phyloP scores from a whole-genome alignment of 805 yeast genomes.

The Lipomyces yamadae region DNA sequence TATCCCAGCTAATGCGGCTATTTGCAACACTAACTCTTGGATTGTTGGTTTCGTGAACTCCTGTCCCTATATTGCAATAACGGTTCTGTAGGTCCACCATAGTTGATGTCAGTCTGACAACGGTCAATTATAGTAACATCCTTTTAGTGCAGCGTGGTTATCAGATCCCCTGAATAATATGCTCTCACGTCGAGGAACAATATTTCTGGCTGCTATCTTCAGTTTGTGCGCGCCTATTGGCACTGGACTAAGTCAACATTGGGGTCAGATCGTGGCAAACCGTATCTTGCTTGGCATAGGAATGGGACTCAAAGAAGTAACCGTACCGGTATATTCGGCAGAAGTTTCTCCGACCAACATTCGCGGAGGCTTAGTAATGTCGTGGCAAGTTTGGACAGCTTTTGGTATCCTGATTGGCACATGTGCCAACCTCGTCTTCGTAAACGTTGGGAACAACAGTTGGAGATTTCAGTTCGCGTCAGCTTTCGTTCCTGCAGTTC shows the following conservation, averaged over 20 bases:
- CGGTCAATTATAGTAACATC: slow-evolving; percentile 54
- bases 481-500: slow-evolving; percentile 62
- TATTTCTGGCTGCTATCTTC: slow-evolving; percentile 61
- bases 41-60: slow-evolving; percentile 66
- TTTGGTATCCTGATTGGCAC: slow-evolving; percentile 73
- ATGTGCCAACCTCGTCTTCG: slow-evolving; percentile 62
- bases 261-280: slow-evolving; percentile 65
- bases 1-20: slow-evolving; percentile 29
- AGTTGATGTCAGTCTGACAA: slow-evolving; percentile 54
- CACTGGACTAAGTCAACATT: slow-evolving; percentile 64
- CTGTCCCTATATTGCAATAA: slow-evolving; percentile 59
- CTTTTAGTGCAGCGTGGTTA: slow-evolving; percentile 46
- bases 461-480: slow-evolving; percentile 74
- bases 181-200: slow-evolving; percentile 64
- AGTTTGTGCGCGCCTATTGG: slow-evolving; percentile 65
- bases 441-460: slow-evolving; percentile 48
- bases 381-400: slow-evolving; percentile 77
- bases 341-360: slow-evolving; percentile 62
- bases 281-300: slow-evolving; percentile 67
- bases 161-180: slow-evolving; percentile 57
- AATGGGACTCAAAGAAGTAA: slow-evolving; percentile 68
- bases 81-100: not conserved
- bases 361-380: slow-evolving; percentile 69
- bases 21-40: slow-evolving; percentile 46
- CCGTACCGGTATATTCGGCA: slow-evolving; percentile 69